phyloP scores from a whole-genome alignment of 306 rosid species.

The Prinsepia uniflora region DNA sequence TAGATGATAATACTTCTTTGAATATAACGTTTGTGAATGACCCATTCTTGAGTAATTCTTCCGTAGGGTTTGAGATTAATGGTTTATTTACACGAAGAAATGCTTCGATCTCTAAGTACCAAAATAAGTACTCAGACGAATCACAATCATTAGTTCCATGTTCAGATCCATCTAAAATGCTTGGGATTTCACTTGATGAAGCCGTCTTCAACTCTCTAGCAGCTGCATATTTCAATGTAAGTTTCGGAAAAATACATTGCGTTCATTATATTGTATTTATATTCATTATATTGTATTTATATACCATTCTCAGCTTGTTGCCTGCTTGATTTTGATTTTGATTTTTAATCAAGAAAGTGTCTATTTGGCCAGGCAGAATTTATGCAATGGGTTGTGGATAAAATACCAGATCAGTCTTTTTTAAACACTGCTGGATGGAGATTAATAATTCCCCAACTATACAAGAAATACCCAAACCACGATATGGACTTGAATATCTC shows the following conservation, averaged over 20 bases:
- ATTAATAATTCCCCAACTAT: slow-evolving; percentile 83
- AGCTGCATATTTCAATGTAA: slow-evolving; percentile 63
- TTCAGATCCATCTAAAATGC: slow-evolving; percentile 68
- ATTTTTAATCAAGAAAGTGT: slow-evolving; percentile 11
- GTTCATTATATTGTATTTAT: slow-evolving; percentile 6
- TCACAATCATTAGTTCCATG: slow-evolving; percentile 42
- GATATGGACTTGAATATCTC: slow-evolving; percentile 77
- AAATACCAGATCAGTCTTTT: slow-evolving; percentile 77
- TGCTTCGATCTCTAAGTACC: slow-evolving; percentile 25
- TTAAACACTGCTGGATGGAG: slow-evolving; percentile 91
- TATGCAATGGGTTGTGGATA: slow-evolving; percentile 87
- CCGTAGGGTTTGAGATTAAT: slow-evolving; percentile 69
- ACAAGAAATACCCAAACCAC: slow-evolving; percentile 83
- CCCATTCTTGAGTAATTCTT: slow-evolving; percentile 57
- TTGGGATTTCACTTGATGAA: slow-evolving; percentile 75
- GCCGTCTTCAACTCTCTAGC: slow-evolving; percentile 80
- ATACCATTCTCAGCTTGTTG: slow-evolving; percentile 6
- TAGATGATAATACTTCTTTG: slow-evolving; percentile 60
- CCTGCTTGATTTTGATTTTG: background rate
- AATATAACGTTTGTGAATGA: slow-evolving; percentile 65
- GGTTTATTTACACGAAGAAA: slow-evolving; percentile 56
- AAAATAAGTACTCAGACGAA: slow-evolving; percentile 32
- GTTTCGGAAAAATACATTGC: slow-evolving; percentile 22
- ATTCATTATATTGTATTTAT: slow-evolving; percentile 3
- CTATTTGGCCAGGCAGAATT: slow-evolving; percentile 61